Evolutionary conservation across 441 rosid genomes (phyloP).

Genomic region (Francoa sonchifolia): DNA sequence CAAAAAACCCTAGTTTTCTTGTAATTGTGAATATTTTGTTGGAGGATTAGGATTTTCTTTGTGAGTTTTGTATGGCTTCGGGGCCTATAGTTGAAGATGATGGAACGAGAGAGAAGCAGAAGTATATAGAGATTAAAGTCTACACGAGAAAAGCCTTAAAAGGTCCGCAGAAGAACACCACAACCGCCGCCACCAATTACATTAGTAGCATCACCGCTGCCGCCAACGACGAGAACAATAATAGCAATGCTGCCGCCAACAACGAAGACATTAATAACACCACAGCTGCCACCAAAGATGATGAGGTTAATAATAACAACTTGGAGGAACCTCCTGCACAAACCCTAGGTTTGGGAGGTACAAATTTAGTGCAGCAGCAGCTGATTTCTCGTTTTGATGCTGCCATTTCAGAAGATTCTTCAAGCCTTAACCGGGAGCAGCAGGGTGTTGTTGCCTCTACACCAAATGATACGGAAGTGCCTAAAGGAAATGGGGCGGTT

Average conservation of each 20-base stretch:
- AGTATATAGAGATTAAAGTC: slow-evolving; percentile 45
- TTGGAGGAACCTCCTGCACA: slow-evolving; percentile 17
- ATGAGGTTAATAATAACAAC: background rate
- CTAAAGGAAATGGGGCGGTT: slow-evolving; percentile 29
- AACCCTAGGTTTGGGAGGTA: slow-evolving; percentile 16
- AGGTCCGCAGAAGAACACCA: slow-evolving; percentile 27
- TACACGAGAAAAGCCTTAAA: slow-evolving; percentile 67
- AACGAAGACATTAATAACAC: background rate
- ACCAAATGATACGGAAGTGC: slow-evolving; percentile 12
- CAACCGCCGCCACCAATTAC: background rate
- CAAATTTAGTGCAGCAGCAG: slow-evolving; percentile 21
- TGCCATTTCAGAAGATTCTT: slow-evolving; percentile 31
- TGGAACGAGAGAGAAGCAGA: slow-evolving; percentile 54
- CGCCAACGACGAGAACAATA: background rate
- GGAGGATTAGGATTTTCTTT: slow-evolving; percentile 42
- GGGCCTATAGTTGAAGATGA: slow-evolving; percentile 55
- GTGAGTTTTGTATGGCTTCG: slow-evolving; percentile 88
- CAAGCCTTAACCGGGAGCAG: slow-evolving; percentile 22
- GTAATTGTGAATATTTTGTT: background rate
- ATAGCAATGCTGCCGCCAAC: slow-evolving; percentile 3
- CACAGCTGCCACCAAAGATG: background rate
- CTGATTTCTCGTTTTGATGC: slow-evolving; percentile 19
- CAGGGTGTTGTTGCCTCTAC: too few species aligned
- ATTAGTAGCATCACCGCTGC: slow-evolving; percentile 1
- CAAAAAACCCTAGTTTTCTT: slow-evolving; percentile 1